These are phyloP conservation scores for Fraxinus xanthoxyloides DNA, from an alignment of 305 asterid genomes.

Conservation along the genomic window DNA sequence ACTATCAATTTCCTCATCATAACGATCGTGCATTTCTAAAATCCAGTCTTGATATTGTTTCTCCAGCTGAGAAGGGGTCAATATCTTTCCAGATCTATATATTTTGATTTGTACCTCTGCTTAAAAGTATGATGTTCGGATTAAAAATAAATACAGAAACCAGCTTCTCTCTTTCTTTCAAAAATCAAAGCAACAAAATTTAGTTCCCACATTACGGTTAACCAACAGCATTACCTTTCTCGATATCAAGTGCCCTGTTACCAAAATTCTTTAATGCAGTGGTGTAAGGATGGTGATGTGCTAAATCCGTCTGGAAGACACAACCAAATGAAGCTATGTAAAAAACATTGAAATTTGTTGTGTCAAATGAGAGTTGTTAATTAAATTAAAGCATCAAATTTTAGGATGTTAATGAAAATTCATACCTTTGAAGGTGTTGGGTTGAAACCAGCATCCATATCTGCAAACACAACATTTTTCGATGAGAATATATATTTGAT, in stretches of 20 bases:
- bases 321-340: neutral
- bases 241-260: slow-evolving; percentile 37
- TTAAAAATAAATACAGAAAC: neutral
- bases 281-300: slow-evolving; percentile 62
- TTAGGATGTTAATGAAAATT: neutral
- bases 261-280: slow-evolving; percentile 65
- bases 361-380: neutral
- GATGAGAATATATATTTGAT: slow-evolving; percentile 8
- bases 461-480: slow-evolving; percentile 41
- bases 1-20: slow-evolving; percentile 51
- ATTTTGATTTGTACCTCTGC: slow-evolving; percentile 51
- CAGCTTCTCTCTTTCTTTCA: neutral
- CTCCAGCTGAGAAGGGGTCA: slow-evolving; percentile 49
- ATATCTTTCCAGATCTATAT: slow-evolving; percentile 41
- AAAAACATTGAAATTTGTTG: neutral
- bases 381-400: neutral
- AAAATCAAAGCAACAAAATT: slow-evolving; percentile 1
- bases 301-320: slow-evolving; percentile 61
- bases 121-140: slow-evolving; percentile 8
- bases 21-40: slow-evolving; percentile 55
- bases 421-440: slow-evolving; percentile 79
- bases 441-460: slow-evolving; percentile 73
- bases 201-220: neutral
- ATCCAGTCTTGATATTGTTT: slow-evolving; percentile 62
- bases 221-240: slow-evolving; percentile 35